A percentile compares a stretch with the other conserved stretches of the same genome.
These are phyloP conservation scores for Quercus glauca DNA, from an alignment of 306 rosid genomes.

Conservation along the genomic window DNA sequence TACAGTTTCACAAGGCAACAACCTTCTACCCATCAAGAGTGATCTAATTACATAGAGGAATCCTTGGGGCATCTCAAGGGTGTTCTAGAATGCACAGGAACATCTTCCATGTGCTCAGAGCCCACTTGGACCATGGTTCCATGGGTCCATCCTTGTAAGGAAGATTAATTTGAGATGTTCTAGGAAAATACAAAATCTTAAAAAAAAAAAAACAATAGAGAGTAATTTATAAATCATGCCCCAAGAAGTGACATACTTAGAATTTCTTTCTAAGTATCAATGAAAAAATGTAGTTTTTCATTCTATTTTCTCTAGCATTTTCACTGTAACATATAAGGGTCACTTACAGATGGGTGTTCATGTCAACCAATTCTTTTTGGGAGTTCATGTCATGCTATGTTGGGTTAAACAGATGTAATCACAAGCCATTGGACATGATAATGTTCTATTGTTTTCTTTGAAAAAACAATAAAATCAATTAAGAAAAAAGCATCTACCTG, in stretches of 20 bases:
- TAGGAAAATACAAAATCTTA: not conserved
- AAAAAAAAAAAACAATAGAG: not conserved
- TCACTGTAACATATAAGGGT: not conserved
- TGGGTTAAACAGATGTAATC: not conserved
- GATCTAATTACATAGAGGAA: constrained; percentile 4
- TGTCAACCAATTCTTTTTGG: not conserved
- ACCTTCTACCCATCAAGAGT: not conserved
- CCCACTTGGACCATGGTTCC: constrained; percentile 3
- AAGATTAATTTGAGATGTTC: not conserved
- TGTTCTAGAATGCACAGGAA: constrained; percentile 10
- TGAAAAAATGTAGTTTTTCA: not conserved
- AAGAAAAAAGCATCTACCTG: constrained; percentile 49
- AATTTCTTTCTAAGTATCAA: not conserved
- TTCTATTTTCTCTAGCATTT: not conserved
- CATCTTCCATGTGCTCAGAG: constrained; percentile 16
- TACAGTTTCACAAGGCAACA: constrained; percentile 13
- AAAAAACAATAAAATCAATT: not conserved
- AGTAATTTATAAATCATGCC: not conserved
- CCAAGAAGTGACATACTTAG: not conserved
- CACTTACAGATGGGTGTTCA: too few species aligned
- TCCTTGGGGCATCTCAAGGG: not conserved
- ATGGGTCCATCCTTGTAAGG: constrained; percentile 17
- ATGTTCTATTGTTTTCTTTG: not conserved
- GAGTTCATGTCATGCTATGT: not conserved
- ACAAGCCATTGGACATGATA: not conserved